These are phyloP conservation scores for Gracilaria gracilis DNA, from an alignment of 23 red algal genomes.

Conservation along the genomic window DNA sequence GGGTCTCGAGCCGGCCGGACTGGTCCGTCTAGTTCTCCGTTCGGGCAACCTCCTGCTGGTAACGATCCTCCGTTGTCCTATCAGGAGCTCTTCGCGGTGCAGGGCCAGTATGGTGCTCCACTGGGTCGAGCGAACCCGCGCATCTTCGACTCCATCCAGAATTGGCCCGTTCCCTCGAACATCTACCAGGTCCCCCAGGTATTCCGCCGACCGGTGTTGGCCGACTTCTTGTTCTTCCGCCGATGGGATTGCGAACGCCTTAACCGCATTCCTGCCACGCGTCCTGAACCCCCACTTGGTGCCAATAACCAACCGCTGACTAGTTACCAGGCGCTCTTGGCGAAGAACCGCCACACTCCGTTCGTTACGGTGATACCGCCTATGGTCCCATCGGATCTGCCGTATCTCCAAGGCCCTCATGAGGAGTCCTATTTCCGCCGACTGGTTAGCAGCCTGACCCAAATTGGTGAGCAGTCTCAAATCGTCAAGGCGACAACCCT, in stretches of 20 bases:
- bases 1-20: no score
- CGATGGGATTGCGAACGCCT: not conserved
- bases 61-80: no score
- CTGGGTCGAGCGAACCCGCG: not conserved
- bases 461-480: not conserved
- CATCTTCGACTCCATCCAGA: not conserved
- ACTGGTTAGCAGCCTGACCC: not conserved
- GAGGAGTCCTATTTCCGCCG: not conserved
- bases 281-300: no score
- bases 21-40: no score
- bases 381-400: not conserved
- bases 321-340: not conserved
- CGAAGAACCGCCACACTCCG: not conserved
- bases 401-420: not conserved
- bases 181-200: not conserved
- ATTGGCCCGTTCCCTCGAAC: not conserved
- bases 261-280: no score
- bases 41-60: no score
- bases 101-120: not conserved
- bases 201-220: not conserved
- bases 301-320: not conserved
- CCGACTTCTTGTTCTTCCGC: not conserved
- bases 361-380: not conserved
- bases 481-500: not conserved
- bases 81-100: no score